Evolutionary conservation across 1,284 basidiomycete species (phyloP).

Genomic region (Stereum hirsutum): DNA sequence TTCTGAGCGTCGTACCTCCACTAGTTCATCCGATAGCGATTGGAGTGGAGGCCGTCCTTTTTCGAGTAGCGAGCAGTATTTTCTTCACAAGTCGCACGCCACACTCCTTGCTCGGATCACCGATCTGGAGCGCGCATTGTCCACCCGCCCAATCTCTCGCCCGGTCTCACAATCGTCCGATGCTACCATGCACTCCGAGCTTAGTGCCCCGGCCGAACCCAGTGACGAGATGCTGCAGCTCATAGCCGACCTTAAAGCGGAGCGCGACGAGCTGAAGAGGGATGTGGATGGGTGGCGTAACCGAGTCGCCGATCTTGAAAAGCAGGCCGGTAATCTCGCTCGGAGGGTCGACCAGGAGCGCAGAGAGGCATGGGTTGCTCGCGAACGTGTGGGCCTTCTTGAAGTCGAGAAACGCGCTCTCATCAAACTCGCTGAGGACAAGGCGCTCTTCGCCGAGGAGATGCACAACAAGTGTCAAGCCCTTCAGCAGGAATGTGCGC

Average conservation of each 20-base stretch:
- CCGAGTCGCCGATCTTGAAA: slow-evolving; percentile 60
- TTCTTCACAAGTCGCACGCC: slow-evolving; percentile 74
- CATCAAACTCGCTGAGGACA: slow-evolving; percentile 36
- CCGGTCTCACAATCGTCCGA: slow-evolving; percentile 47
- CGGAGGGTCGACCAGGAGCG: slow-evolving; percentile 63
- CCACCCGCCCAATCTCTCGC: slow-evolving; percentile 36
- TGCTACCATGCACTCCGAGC: slow-evolving; percentile 17
- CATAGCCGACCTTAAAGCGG: slow-evolving; percentile 65
- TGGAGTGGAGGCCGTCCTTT: slow-evolving; percentile 36
- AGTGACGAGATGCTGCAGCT: slow-evolving; percentile 67
- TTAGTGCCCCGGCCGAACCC: slow-evolving; percentile 26
- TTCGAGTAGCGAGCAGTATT: slow-evolving; percentile 63
- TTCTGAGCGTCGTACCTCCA: slow-evolving; percentile 35
- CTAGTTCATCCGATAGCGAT: slow-evolving; percentile 13
- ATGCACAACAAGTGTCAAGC: slow-evolving; percentile 22
- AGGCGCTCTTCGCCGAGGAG: slow-evolving; percentile 23
- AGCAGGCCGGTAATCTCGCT: slow-evolving; percentile 44
- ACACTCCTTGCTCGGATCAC: slow-evolving; percentile 71
- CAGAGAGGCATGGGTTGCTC: slow-evolving; percentile 67
- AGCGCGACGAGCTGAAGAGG: slow-evolving; percentile 69
- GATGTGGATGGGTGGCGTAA: slow-evolving; percentile 71
- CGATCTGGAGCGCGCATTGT: slow-evolving; percentile 65
- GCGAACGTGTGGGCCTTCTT: slow-evolving; percentile 51
- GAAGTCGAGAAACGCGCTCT: slow-evolving; percentile 55
- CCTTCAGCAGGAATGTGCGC: slow-evolving; percentile 22